Evolutionary conservation across 352 stramenopile species (phyloP).

Genomic region (Stephanocyclus meneghinianus): DNA sequence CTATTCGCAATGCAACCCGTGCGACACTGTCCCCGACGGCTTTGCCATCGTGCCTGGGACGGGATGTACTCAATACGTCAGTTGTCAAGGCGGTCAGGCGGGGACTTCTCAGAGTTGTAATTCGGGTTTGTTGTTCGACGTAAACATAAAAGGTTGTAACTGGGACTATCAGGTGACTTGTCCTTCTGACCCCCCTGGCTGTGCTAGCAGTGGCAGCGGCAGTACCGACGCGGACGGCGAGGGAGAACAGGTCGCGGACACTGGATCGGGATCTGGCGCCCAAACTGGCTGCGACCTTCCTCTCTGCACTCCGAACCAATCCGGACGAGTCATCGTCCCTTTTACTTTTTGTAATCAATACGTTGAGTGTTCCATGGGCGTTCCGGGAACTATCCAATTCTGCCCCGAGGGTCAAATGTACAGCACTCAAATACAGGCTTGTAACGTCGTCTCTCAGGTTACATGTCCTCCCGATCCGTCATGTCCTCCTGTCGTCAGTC

Average conservation of each 20-base stretch:
- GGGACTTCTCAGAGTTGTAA: slow-evolving; percentile 6
- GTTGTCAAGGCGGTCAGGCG: slow-evolving; percentile 5
- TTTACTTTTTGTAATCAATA: slow-evolving; percentile 24
- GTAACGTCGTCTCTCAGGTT: slow-evolving; percentile 25
- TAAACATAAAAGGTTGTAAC: slow-evolving; percentile 23
- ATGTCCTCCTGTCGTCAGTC: slow-evolving; percentile 15
- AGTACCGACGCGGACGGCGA: background rate
- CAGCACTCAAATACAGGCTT: slow-evolving; percentile 18
- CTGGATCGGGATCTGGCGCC: background rate
- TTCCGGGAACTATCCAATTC: slow-evolving; percentile 2
- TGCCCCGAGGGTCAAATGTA: slow-evolving; percentile 24
- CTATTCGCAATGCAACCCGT: slow-evolving; percentile 19
- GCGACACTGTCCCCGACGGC: background rate
- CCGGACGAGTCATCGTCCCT: slow-evolving; percentile 12
- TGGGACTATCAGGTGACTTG: slow-evolving; percentile 30
- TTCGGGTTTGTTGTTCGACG: slow-evolving; percentile 14
- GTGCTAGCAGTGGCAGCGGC: too few species aligned
- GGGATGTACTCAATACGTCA: slow-evolving; percentile 17
- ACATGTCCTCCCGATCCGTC: slow-evolving; percentile 27
- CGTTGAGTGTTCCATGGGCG: slow-evolving; percentile 21
- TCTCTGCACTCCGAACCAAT: slow-evolving; percentile 15
- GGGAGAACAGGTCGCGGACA: background rate
- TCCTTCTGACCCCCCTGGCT: background rate
- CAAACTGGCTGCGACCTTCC: slow-evolving; percentile 6
- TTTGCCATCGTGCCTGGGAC: slow-evolving; percentile 10